Conservation (phyloP, 129 eudicot species). For the Flaveria bidentis region DNA sequence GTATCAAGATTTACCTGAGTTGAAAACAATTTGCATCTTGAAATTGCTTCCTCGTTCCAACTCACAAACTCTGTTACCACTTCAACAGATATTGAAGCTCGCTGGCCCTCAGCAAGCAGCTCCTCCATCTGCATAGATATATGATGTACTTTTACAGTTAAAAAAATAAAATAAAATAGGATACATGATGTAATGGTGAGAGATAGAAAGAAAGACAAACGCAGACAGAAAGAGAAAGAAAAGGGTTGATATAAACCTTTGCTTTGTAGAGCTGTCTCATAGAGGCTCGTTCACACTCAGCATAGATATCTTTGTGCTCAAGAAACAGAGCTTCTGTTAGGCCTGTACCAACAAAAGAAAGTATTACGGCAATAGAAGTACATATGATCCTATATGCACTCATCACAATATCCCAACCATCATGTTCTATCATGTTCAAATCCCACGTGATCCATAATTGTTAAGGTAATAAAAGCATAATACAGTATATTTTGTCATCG, state of each 20-base stretch:
- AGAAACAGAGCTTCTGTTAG: constrained; percentile 81
- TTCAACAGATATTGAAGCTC: constrained; percentile 83
- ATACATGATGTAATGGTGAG: neutral
- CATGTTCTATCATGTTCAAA: neutral
- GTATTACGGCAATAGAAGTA: constrained; percentile 7
- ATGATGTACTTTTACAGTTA: constrained; percentile 5
- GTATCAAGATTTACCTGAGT: constrained; percentile 55
- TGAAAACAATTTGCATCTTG: constrained; percentile 66
- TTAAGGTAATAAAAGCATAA: neutral
- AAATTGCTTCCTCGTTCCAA: constrained; percentile 86
- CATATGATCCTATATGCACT: constrained; percentile 5
- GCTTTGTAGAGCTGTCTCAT: constrained; percentile 75
- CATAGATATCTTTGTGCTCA: constrained; percentile 78
- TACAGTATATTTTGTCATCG: too few species aligned
- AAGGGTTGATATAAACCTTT: constrained; percentile 47
- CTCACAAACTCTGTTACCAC: constrained; percentile 91
- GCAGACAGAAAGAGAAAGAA: constrained; percentile 14
- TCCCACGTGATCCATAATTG: neutral
- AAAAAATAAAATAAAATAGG: neutral
- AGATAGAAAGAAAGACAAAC: constrained; percentile 1
- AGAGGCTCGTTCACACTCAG: constrained; percentile 85
- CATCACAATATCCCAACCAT: constrained; percentile 5
- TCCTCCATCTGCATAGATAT: constrained; percentile 71
- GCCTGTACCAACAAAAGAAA: constrained; percentile 47
- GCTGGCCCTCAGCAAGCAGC: constrained; percentile 72